phyloP scores from a whole-genome alignment of 306 rosid species.

The Dryas alaskensis region DNA sequence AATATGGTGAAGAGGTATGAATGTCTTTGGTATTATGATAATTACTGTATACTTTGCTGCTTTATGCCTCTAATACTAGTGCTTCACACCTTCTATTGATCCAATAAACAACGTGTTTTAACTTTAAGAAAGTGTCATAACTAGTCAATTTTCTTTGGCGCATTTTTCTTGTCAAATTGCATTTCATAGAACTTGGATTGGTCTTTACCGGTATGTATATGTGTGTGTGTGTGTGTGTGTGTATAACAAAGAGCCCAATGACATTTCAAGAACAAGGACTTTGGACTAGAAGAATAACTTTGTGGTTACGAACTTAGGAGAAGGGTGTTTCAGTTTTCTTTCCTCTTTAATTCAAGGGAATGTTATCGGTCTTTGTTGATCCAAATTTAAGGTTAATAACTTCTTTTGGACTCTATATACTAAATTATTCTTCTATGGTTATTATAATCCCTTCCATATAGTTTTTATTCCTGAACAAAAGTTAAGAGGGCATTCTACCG shows the following conservation, averaged over 20 bases:
- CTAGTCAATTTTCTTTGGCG: neutral
- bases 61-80: slow-evolving; percentile 13
- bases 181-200: neutral
- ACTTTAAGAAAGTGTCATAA: neutral
- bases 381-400: too few relatives aligned
- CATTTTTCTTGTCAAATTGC: neutral
- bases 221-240: too few relatives aligned
- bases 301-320: neutral
- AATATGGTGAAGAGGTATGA: slow-evolving; percentile 86
- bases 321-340: too few relatives aligned
- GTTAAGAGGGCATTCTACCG: neutral
- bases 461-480: neutral
- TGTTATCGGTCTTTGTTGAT: too few relatives aligned
- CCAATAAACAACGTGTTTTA: neutral
- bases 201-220: neutral
- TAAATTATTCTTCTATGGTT: neutral
- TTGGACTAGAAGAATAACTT: neutral
- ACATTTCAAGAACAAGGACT: too few relatives aligned
- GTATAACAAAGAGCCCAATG: too few relatives aligned
- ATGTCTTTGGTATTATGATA: slow-evolving; percentile 11
- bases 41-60: neutral
- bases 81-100: slow-evolving; percentile 22
- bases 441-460: neutral
- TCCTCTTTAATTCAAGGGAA: too few relatives aligned
- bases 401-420: neutral